Evolutionary conservation across 805 yeast genomes (phyloP), one percentile per base, ranked within the genome.

Genomic region (Geotrichum ghanense): DNA sequence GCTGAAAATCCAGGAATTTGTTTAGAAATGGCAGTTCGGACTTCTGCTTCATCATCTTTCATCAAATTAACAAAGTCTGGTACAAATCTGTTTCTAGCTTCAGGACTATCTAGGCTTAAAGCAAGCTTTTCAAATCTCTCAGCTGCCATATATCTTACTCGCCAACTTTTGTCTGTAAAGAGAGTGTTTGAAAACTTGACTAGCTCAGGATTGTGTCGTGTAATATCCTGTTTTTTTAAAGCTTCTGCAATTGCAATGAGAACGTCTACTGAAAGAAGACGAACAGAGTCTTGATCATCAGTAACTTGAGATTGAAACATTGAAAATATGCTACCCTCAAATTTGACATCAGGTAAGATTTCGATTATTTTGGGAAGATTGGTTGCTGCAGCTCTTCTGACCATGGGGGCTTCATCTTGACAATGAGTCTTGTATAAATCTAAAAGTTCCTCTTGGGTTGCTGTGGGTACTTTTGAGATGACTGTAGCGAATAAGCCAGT

Each of bases 71-170:
- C 72, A 61, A 90, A 81, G 42, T 88, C 83, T 37, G 81, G 81
- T 43, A 80, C 77, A 51, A 82, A 72, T 50, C 61, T 57, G 48
- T 77, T 70, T 53, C 79, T 81, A 24, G 71, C 67, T 35, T 74
- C 76, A 44, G 76, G 72, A 51, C 73, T 70, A 54, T 72, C 70
- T 58, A 89, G 80, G 53, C 78, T 79, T 16, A 67, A 56, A 1
- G 94, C 86, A 50, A 92, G 74, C 51, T 72, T 70, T 55, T 81
- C 85, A 60, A 88, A 89, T 57, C 88, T 75, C 62, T 90, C 97
- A n/a, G 97, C 95, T 26, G 95, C 95, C 81, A 92, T 88, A 67
- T 90, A 92, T 59, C 98, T 81, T 48, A 92, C 97, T 65, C 98
- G 80, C 99, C 99, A 92, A 59, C 95, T 83, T 65, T 85, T 87